A percentile compares a stretch with the other conserved stretches of the same genome.
Conservation (phyloP, 345 rosid species). For the Salix caprea region DNA sequence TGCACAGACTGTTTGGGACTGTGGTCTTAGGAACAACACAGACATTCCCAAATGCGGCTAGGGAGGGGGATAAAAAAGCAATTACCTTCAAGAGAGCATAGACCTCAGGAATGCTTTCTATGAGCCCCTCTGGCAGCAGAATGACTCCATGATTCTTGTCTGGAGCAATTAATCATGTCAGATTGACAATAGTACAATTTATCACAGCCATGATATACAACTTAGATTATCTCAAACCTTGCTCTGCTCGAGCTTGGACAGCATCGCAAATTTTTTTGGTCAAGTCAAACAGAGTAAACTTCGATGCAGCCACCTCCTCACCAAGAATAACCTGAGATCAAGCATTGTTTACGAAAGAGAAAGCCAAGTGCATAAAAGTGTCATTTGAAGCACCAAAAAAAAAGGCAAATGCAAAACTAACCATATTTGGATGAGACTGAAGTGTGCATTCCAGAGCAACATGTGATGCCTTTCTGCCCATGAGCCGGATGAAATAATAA, state of each 20-base stretch:
- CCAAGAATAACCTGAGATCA: conserved; percentile 75
- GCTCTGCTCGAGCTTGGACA: conserved; percentile 84
- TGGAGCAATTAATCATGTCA: conserved; percentile 31
- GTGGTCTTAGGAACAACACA: not conserved
- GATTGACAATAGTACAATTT: conserved; percentile 15
- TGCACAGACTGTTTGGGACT: not conserved
- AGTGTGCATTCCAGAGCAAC: conserved; percentile 97
- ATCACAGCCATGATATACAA: conserved; percentile 8
- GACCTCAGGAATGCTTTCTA: conserved; percentile 96
- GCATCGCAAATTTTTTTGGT: conserved; percentile 93
- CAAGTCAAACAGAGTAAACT: conserved; percentile 90
- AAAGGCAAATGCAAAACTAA: conserved; percentile 22
- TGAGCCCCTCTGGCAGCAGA: conserved; percentile 94
- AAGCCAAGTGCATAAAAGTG: not conserved
- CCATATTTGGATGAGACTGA: conserved; percentile 99
- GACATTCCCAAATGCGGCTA: not conserved
- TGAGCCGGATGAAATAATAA: conserved; percentile 93
- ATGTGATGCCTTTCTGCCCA: conserved; percentile 96
- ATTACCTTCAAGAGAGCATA: conserved; percentile 84
- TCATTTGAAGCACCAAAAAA: not conserved
- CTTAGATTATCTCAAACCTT: conserved; percentile 44
- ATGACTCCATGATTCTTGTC: conserved; percentile 95
- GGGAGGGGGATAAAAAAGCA: not conserved
- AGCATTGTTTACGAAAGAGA: not conserved
- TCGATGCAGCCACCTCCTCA: conserved; percentile 98